These are phyloP conservation scores for Fraxinus americana DNA, from an alignment of 257 asterid genomes.

Conservation along the genomic window DNA sequence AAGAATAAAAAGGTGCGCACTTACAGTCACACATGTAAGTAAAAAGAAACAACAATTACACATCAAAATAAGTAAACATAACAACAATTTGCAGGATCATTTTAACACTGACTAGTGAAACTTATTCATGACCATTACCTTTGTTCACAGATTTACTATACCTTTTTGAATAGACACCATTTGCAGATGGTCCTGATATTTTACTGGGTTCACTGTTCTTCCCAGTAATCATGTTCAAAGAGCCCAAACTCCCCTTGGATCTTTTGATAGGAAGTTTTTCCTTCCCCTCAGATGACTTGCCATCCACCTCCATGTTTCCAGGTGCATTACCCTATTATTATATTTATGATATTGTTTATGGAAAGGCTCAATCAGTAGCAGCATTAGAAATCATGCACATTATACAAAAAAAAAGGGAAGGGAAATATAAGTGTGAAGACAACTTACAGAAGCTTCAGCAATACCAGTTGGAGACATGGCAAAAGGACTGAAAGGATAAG, in stretches of 20 bases:
- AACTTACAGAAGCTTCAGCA: slow-evolving; percentile 59
- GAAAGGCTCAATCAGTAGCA: background rate
- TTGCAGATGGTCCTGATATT: slow-evolving; percentile 56
- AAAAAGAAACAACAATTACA: background rate
- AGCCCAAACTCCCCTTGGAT: slow-evolving; percentile 57
- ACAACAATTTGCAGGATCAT: background rate
- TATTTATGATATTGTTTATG: background rate
- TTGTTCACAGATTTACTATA: slow-evolving; percentile 19
- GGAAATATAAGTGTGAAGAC: background rate
- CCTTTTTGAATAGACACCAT: slow-evolving; percentile 67
- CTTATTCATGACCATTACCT: background rate
- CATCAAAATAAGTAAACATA: no score
- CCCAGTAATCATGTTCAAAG: slow-evolving; percentile 51
- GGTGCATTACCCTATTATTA: slow-evolving; percentile 37
- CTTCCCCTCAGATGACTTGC: slow-evolving; percentile 52
- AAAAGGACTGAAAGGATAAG: slow-evolving; percentile 95
- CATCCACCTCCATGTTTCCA: slow-evolving; percentile 45
- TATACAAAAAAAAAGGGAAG: background rate
- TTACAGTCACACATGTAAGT: background rate
- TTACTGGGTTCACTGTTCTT: slow-evolving; percentile 50
- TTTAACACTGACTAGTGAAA: background rate
- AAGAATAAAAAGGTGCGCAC: background rate
- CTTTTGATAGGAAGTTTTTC: slow-evolving; percentile 61
- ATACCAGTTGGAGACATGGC: slow-evolving; percentile 64
- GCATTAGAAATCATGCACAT: background rate